Base-by-base conservation (phyloP, 2,329 filamentous ascomycete species). In the Lachnellula hyalina region DNA sequence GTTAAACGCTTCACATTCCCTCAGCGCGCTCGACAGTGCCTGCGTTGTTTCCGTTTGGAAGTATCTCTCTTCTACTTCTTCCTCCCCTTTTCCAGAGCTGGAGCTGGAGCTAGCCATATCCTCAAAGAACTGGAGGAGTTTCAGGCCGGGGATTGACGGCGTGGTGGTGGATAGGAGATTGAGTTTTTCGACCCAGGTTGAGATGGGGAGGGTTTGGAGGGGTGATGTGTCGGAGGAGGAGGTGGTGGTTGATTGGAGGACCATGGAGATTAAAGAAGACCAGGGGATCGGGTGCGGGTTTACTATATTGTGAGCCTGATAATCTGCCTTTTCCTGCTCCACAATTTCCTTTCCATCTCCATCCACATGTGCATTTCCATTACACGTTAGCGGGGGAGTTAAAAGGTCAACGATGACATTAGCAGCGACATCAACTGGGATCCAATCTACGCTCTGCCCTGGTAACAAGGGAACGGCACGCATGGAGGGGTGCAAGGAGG, bases 381-480 rank as follows among this genome's bases (percentile, higher is more conserved):
- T 28, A 9, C 8, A 28, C 8, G 28, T 28, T 9, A 28, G 8
- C 8, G 25, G 12, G 25, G 19, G 45, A 45, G 15, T 45, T 2
- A 60, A 21, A 11, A 63, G 41, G 25, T 65, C 61, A 7, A 47
- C 34, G 11, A 66, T 62, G 2, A 49, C 56, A 6, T 19, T 17
- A 4, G 63, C 63, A 6, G 63, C 65, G 12, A 63, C 46, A 47
- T 67, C 54, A 17, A 67, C 63, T 2, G 65, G 65, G 2, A 67
- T 54, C 65, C 65, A 67, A 44, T 66, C 61, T 2, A 67, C 59
- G 2, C 38, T 42, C 49, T 59, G 58, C 2, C 19, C 25, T 2
- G 36, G 25, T 8, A 65, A 58, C 2, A 28, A 6, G 3, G 65
- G 64, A 1, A 67, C 38, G 11, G 54, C 32, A 8, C 28, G 28